Evolutionary conservation across 225 moss, liverwort and hornwort genomes (phyloP).

Genomic region (Thuidium tamariscinum): DNA sequence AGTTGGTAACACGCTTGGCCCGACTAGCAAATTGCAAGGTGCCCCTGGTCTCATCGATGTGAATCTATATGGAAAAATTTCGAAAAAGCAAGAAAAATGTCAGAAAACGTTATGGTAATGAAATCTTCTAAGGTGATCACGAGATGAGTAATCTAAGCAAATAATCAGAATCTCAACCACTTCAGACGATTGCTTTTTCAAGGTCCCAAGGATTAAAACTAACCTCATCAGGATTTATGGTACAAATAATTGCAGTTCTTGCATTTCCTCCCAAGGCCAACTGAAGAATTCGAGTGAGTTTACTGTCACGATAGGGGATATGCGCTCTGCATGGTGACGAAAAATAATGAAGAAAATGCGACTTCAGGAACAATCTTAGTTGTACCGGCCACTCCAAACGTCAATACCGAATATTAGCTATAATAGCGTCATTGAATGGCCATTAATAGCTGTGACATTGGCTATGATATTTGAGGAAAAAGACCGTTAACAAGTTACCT

Average conservation of each 20-base stretch:
- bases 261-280: slow-evolving; percentile 90
- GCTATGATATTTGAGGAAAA: neutral
- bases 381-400: neutral
- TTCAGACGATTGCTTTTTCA: neutral
- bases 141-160: neutral
- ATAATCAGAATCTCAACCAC: neutral
- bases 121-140: neutral
- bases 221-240: slow-evolving; percentile 84
- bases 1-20: slow-evolving; percentile 84
- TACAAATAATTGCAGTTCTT: slow-evolving; percentile 91
- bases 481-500: neutral
- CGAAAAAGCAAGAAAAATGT: neutral
- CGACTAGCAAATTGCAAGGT: slow-evolving; percentile 94
- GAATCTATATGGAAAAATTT: slow-evolving; percentile 36
- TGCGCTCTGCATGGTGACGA: slow-evolving; percentile 45
- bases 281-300: slow-evolving; percentile 88
- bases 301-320: slow-evolving; percentile 90
- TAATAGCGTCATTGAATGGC: neutral
- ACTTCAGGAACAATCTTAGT: neutral
- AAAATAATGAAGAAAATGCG: neutral
- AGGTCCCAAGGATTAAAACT: neutral
- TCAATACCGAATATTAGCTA: neutral
- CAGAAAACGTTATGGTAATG: neutral
- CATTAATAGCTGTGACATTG: neutral
- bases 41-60: slow-evolving; percentile 86